phyloP scores from a whole-genome alignment of 192 early-diverging fungal species.

The Allomyces javanicus region DNA sequence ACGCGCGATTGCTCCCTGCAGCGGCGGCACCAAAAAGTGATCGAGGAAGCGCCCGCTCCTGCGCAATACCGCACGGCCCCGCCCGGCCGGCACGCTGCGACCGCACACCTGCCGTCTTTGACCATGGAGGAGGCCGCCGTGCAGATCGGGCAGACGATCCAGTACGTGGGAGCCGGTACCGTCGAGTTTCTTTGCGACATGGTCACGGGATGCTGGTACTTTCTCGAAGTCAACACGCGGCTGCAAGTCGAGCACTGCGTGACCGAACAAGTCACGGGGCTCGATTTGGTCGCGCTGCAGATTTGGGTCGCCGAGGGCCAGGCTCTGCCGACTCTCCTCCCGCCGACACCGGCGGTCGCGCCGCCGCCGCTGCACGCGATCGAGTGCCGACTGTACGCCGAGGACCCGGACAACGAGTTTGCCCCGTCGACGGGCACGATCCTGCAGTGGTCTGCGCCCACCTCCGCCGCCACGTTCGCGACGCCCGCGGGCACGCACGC shows the following conservation, averaged over 20 bases:
- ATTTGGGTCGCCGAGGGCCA: slow-evolving; percentile 31
- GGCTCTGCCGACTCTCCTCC: slow-evolving; percentile 10
- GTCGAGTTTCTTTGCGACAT: slow-evolving; percentile 37
- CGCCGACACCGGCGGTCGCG: slow-evolving; percentile 11
- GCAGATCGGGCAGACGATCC: slow-evolving; percentile 23
- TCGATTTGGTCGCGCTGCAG: slow-evolving; percentile 42
- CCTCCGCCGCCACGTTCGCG: slow-evolving; percentile 25
- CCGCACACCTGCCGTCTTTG: slow-evolving; percentile 26
- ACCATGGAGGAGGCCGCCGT: slow-evolving; percentile 24
- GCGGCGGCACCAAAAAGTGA: slow-evolving; percentile 43
- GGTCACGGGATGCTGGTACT: slow-evolving; percentile 27
- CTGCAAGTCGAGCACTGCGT: slow-evolving; percentile 47
- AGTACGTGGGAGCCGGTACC: slow-evolving; percentile 37
- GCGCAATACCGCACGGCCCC: background rate
- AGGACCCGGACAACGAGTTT: slow-evolving; percentile 41
- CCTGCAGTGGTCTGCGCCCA: slow-evolving; percentile 22
- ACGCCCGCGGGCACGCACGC: background rate
- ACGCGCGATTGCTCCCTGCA: slow-evolving; percentile 48
- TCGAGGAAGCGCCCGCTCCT: slow-evolving; percentile 17
- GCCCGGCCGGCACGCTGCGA: background rate
- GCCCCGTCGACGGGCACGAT: slow-evolving; percentile 34
- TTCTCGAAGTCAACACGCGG: slow-evolving; percentile 47
- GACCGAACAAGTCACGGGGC: slow-evolving; percentile 35
- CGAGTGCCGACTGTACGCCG: slow-evolving; percentile 34
- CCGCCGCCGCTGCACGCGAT: slow-evolving; percentile 18